Conservation (phyloP, 2,329 filamentous ascomycete species). For the Trichoderma endophyticum region DNA sequence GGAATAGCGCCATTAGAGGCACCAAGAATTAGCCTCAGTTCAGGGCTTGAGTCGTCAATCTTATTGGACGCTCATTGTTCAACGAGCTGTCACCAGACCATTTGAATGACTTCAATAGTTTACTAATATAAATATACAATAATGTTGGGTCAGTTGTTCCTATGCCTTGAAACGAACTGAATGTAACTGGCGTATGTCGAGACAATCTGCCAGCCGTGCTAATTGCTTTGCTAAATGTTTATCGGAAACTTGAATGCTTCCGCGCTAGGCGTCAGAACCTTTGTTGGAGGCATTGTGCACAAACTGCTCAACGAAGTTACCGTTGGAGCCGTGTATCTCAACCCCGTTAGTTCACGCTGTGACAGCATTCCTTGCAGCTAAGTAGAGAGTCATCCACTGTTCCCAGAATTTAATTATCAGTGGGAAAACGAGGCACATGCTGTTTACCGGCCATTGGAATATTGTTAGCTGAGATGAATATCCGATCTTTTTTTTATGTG, state of each 20-base stretch:
- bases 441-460: background rate
- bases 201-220: background rate
- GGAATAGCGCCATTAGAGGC: background rate
- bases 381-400: background rate
- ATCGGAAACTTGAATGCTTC: no score
- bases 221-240: background rate
- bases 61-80: background rate
- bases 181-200: background rate
- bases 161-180: background rate
- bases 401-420: background rate
- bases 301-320: no score
- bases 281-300: no score
- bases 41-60: background rate
- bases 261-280: no score
- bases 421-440: background rate
- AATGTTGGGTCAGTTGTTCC: background rate
- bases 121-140: background rate
- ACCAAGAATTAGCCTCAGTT: background rate
- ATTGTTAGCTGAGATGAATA: background rate
- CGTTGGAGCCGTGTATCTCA: no score
- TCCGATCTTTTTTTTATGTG: background rate
- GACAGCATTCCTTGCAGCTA: no score
- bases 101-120: background rate
- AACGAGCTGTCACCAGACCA: background rate
- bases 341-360: no score